Evolutionary conservation across 306 rosid species (phyloP).

Genomic region (Quercus dentata): DNA sequence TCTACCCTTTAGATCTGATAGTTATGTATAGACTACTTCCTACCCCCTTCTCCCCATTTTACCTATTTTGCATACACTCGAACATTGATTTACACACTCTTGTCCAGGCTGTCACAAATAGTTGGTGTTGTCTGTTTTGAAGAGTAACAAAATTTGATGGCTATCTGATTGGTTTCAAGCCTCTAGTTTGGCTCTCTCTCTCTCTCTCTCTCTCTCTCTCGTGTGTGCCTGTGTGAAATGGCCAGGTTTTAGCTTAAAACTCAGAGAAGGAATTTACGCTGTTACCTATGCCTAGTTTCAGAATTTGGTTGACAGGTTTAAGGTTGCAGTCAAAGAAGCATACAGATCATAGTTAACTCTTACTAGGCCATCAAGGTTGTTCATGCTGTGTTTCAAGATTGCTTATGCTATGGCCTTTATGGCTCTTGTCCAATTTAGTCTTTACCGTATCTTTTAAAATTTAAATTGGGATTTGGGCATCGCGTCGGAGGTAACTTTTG

Average conservation of each 20-base stretch:
- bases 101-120: neutral
- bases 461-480: too few species aligned
- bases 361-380: too few species aligned
- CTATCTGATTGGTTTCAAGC: neutral
- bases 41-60: neutral
- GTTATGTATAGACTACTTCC: neutral
- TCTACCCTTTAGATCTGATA: neutral
- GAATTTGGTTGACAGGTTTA: too few species aligned
- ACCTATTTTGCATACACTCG: neutral
- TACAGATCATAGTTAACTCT: too few species aligned
- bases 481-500: too few species aligned
- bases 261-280: too few species aligned
- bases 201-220: neutral
- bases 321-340: too few species aligned
- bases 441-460: too few species aligned
- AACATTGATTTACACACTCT: neutral
- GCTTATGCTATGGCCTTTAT: too few species aligned
- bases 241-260: neutral
- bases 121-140: neutral
- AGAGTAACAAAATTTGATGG: neutral
- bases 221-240: neutral
- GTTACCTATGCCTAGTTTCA: too few species aligned
- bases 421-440: too few species aligned
- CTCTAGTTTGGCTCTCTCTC: neutral
- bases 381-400: too few species aligned